Percentiles rank a stretch among this genome's conserved stretches.
Evolutionary conservation across 495 filamentous ascomycete genomes (phyloP).

Genomic region (Penicillium ucsense): DNA sequence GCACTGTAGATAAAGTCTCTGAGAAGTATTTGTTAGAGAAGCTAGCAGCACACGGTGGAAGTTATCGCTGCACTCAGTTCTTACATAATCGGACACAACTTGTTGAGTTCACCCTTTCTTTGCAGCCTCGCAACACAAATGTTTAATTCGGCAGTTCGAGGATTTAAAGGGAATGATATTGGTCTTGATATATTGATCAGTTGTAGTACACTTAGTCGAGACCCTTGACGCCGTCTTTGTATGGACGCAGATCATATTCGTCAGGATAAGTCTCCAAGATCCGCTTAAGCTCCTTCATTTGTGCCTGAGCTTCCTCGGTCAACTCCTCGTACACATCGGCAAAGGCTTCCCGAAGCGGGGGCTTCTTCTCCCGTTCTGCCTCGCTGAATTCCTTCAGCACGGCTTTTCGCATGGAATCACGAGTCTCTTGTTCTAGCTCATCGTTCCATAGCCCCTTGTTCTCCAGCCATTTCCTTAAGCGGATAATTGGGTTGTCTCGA

Average conservation of each 20-base stretch:
- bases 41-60: no score
- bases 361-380: constrained; percentile 87
- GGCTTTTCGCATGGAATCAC: constrained; percentile 56
- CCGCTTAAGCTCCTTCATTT: constrained; percentile 68
- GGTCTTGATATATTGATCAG: not conserved
- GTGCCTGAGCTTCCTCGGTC: constrained; percentile 68
- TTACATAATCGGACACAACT: no score
- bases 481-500: constrained; percentile 86
- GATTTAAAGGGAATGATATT: constrained; percentile 7
- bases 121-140: no score
- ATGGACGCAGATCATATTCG: constrained; percentile 80
- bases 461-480: constrained; percentile 89
- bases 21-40: no score
- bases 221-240: constrained; percentile 66
- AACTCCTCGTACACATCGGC: constrained; percentile 79
- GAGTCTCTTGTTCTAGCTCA: constrained; percentile 62
- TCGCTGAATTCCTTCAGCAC: constrained; percentile 75
- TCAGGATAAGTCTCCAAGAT: constrained; percentile 79
- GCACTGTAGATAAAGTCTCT: no score
- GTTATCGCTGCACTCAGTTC: no score
- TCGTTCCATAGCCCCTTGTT: constrained; percentile 74
- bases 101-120: no score
- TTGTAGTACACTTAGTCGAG: constrained; percentile 20
- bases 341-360: constrained; percentile 68
- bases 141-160: no score